These are phyloP conservation scores for Cercospora zeae-maydis DNA, from an alignment of 2,329 filamentous ascomycete species.

Conservation along the genomic window DNA sequence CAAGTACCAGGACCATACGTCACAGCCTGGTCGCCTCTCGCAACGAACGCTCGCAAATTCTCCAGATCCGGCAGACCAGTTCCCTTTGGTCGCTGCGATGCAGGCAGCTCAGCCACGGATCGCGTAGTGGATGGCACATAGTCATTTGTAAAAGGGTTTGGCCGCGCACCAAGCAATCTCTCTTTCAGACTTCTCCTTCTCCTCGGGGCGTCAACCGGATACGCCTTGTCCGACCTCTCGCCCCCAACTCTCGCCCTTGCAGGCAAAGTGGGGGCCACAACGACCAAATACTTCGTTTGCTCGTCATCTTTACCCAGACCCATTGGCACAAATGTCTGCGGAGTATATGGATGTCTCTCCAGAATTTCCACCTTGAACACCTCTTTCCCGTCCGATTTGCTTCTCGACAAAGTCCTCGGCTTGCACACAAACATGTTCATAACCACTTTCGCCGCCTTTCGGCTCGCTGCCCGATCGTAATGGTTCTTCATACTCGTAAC, in stretches of 20 bases:
- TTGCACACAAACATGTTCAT: slow-evolving; percentile 90
- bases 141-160: slow-evolving; percentile 51
- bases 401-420: slow-evolving; percentile 53
- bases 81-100: slow-evolving; percentile 33
- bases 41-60: slow-evolving; percentile 72
- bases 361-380: slow-evolving; percentile 67
- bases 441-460: slow-evolving; percentile 55
- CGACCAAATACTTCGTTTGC: slow-evolving; percentile 66
- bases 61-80: slow-evolving; percentile 68
- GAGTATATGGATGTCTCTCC: slow-evolving; percentile 89
- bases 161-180: slow-evolving; percentile 42
- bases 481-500: slow-evolving; percentile 70
- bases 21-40: slow-evolving; percentile 73
- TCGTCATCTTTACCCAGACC: slow-evolving; percentile 50
- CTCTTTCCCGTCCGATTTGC: slow-evolving; percentile 29
- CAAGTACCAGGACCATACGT: slow-evolving; percentile 89
- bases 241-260: slow-evolving; percentile 27
- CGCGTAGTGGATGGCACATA: slow-evolving; percentile 36
- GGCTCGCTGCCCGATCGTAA: slow-evolving; percentile 64
- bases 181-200: slow-evolving; percentile 35
- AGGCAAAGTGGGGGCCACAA: slow-evolving; percentile 77
- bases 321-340: slow-evolving; percentile 86
- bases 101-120: background rate
- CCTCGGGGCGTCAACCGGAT: slow-evolving; percentile 43
- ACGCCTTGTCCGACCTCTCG: slow-evolving; percentile 10